A percentile compares a stretch with the other conserved stretches of the same genome.
Conservation (phyloP, 805 yeast genomes). For the Crinitomyces ghanaensis region DNA sequence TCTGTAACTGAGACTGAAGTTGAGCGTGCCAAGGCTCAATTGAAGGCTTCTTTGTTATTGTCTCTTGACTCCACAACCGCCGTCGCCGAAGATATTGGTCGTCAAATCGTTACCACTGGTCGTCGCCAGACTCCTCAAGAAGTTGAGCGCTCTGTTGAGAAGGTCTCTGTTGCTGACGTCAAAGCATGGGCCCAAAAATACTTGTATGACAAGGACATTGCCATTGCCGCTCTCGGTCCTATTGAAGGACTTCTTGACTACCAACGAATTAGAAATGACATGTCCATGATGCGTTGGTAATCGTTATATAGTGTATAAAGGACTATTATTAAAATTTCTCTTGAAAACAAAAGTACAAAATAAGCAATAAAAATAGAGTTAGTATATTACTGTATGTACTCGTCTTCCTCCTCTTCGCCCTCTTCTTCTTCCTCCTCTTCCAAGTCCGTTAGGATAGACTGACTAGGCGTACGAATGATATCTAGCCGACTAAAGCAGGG, state of each 20-base stretch:
- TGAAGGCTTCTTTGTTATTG: slow-evolving; percentile 81
- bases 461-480: slow-evolving; percentile 64
- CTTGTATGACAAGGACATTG: slow-evolving; percentile 65
- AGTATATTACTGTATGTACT: slow-evolving; percentile 5
- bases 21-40: slow-evolving; percentile 86
- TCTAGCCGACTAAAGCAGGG: slow-evolving; percentile 61
- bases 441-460: slow-evolving; percentile 42
- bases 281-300: slow-evolving; percentile 31
- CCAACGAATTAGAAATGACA: slow-evolving; percentile 42
- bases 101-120: slow-evolving; percentile 94
- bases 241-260: slow-evolving; percentile 61
- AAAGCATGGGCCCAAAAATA: slow-evolving; percentile 80
- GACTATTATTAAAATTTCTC: not conserved
- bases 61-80: slow-evolving; percentile 93
- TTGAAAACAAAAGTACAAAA: not conserved
- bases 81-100: slow-evolving; percentile 93
- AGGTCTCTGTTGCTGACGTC: slow-evolving; percentile 68
- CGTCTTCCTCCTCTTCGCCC: slow-evolving; percentile 23
- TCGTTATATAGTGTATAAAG: slow-evolving; percentile 1
- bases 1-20: slow-evolving; percentile 84
- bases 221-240: slow-evolving; percentile 87
- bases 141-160: slow-evolving; percentile 62
- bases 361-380: not conserved
- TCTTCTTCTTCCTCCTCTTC: slow-evolving; percentile 34
- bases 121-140: slow-evolving; percentile 61